These are phyloP conservation scores for Hippophae rhamnoides DNA, from an alignment of 306 rosid genomes.

Conservation along the genomic window DNA sequence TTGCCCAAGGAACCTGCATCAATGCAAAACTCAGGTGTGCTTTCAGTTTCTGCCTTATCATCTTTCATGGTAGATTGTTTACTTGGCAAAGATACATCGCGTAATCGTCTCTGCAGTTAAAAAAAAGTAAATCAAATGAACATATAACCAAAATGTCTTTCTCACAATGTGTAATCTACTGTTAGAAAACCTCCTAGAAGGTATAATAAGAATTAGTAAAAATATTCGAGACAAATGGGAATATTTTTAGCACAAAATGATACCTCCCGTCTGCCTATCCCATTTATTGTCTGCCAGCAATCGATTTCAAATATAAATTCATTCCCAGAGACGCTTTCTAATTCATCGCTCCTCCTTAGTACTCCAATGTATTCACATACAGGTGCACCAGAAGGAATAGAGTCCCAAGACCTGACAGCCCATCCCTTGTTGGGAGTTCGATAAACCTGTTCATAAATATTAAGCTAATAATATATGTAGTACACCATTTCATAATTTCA, in stretches of 20 bases:
- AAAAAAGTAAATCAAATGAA: not conserved
- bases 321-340: conserved; percentile 15
- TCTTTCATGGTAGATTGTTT: not conserved
- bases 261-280: conserved; percentile 29
- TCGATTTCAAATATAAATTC: conserved; percentile 27
- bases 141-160: not conserved
- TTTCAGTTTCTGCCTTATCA: conserved; percentile 6
- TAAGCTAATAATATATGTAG: not conserved
- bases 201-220: not conserved
- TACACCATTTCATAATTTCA: no score
- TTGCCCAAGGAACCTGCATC: conserved; percentile 22
- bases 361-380: conserved; percentile 29
- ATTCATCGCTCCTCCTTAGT: conserved; percentile 20
- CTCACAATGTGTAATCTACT: not conserved
- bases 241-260: not conserved
- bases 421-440: conserved; percentile 26
- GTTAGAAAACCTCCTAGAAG: not conserved
- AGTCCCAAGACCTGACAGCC: conserved; percentile 32
- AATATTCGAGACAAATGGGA: not conserved
- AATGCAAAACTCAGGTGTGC: conserved; percentile 17
- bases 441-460: conserved; percentile 18
- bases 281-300: conserved; percentile 27
- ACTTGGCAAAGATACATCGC: conserved; percentile 18
- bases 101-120: conserved; percentile 16
- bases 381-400: conserved; percentile 29